A percentile compares a stretch with the other conserved stretches of the same genome.
phyloP scores from a whole-genome alignment of 306 rosid genomes.

The Sicyos edulis region DNA sequence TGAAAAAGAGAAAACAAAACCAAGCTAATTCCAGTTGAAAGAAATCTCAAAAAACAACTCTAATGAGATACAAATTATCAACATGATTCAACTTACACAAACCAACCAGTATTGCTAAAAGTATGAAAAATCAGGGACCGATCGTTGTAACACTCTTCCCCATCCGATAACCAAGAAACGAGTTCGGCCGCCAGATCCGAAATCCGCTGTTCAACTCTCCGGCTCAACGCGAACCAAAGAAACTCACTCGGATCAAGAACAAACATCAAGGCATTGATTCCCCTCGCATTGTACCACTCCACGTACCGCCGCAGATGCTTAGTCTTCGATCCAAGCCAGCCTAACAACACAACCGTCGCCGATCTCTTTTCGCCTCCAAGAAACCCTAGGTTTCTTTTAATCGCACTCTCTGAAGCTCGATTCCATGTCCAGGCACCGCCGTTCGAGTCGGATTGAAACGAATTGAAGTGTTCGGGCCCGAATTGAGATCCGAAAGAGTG shows the following conservation, averaged over 20 bases:
- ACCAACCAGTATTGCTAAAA: slow-evolving; percentile 95
- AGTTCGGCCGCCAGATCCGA: slow-evolving; percentile 43
- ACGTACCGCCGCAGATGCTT: slow-evolving; percentile 73
- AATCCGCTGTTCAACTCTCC: slow-evolving; percentile 43
- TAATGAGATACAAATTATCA: neutral
- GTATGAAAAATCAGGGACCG: slow-evolving; percentile 68
- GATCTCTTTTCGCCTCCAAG: slow-evolving; percentile 27
- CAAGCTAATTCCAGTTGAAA: neutral
- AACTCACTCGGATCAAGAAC: slow-evolving; percentile 52
- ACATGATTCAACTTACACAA: slow-evolving; percentile 48
- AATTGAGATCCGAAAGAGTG: slow-evolving; percentile 23
- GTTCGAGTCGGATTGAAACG: slow-evolving; percentile 27
- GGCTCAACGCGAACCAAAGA: slow-evolving; percentile 50
- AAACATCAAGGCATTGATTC: slow-evolving; percentile 59
- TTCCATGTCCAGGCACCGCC: slow-evolving; percentile 38
- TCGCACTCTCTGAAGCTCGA: slow-evolving; percentile 29
- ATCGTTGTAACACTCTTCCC: slow-evolving; percentile 49
- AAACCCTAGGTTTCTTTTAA: slow-evolving; percentile 20
- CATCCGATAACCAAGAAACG: slow-evolving; percentile 44
- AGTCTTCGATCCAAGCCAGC: slow-evolving; percentile 77
- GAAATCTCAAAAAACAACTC: neutral
- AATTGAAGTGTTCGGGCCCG: slow-evolving; percentile 19
- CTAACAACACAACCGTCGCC: slow-evolving; percentile 61
- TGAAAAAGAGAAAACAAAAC: slow-evolving; percentile 30
- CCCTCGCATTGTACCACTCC: slow-evolving; percentile 78